Percentiles rank a stretch among this genome's conserved stretches.
phyloP scores from a whole-genome alignment of 495 filamentous ascomycete genomes.

The Gamarada debralockiae region DNA sequence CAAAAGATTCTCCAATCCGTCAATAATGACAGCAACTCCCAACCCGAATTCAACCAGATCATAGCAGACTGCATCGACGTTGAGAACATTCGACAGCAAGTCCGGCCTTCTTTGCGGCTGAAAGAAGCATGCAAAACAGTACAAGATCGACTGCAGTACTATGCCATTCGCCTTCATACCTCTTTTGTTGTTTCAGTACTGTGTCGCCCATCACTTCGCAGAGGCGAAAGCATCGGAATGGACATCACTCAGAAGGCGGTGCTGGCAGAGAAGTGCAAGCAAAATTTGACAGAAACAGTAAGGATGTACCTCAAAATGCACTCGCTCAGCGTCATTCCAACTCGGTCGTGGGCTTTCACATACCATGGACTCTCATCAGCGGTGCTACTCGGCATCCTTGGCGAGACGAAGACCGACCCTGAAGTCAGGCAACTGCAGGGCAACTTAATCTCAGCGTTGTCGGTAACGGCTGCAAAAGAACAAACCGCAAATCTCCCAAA shows the following conservation, averaged over 20 bases:
- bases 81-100: constrained; percentile 41
- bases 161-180: constrained; percentile 49
- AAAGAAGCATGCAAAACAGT: constrained; percentile 52
- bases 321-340: constrained; percentile 59
- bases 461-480: constrained; percentile 50
- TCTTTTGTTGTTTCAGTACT: constrained; percentile 51
- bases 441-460: constrained; percentile 50
- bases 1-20: constrained; percentile 45
- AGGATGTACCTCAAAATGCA: constrained; percentile 67
- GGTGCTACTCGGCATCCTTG: constrained; percentile 59
- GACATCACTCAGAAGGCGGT: constrained; percentile 39
- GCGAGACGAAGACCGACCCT: constrained; percentile 54
- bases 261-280: constrained; percentile 53
- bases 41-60: constrained; percentile 42
- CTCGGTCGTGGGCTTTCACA: constrained; percentile 62
- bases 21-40: constrained; percentile 45
- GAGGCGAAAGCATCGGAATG: constrained; percentile 34
- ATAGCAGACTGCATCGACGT: constrained; percentile 43
- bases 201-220: constrained; percentile 49
- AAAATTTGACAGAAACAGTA: constrained; percentile 60
- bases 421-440: constrained; percentile 53
- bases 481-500: constrained; percentile 27
- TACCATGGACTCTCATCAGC: constrained; percentile 63
- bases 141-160: constrained; percentile 49
- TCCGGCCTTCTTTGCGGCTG: constrained; percentile 37